Percentiles rank a stretch among this genome's conserved stretches.
These are phyloP conservation scores for Salix brachista DNA, from an alignment of 345 rosid species.

Conservation along the genomic window DNA sequence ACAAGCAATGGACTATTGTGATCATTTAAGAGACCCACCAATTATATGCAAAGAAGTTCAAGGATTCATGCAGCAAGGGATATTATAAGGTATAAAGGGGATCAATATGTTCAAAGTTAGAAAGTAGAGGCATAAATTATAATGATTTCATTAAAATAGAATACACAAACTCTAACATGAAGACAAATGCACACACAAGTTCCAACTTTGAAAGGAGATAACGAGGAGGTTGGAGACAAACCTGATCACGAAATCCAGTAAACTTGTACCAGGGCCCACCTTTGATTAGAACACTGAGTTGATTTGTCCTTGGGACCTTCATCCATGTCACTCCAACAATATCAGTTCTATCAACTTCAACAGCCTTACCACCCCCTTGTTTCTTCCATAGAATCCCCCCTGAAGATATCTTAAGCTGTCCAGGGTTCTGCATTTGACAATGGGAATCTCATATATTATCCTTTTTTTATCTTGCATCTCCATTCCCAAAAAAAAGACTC, in stretches of 20 bases:
- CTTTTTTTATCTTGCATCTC: neutral
- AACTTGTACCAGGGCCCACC: slow-evolving; percentile 89
- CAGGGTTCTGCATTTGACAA: slow-evolving; percentile 61
- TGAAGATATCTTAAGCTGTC: slow-evolving; percentile 64
- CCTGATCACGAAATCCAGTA: slow-evolving; percentile 88
- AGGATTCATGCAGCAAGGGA: neutral
- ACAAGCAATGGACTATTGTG: neutral
- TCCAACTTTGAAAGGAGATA: neutral
- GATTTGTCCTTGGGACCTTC: slow-evolving; percentile 83
- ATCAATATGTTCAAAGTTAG: neutral
- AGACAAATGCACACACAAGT: neutral
- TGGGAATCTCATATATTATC: neutral
- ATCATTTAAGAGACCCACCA: neutral
- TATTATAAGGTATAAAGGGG: neutral
- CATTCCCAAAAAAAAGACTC: neutral
- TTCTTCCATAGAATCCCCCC: slow-evolving; percentile 94
- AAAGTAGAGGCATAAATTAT: neutral
- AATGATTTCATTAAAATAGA: neutral
- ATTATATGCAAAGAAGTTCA: neutral
- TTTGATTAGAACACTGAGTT: slow-evolving; percentile 67
- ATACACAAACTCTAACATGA: neutral
- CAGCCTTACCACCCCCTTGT: slow-evolving; percentile 95
- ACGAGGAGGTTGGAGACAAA: slow-evolving; percentile 7
- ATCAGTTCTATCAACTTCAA: slow-evolving; percentile 84
- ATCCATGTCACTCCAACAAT: slow-evolving; percentile 72